A percentile compares a stretch with the other conserved stretches of the same genome.
Evolutionary conservation across 2,329 filamentous ascomycete species (phyloP).

Genomic region (Neonectria magnoliae): DNA sequence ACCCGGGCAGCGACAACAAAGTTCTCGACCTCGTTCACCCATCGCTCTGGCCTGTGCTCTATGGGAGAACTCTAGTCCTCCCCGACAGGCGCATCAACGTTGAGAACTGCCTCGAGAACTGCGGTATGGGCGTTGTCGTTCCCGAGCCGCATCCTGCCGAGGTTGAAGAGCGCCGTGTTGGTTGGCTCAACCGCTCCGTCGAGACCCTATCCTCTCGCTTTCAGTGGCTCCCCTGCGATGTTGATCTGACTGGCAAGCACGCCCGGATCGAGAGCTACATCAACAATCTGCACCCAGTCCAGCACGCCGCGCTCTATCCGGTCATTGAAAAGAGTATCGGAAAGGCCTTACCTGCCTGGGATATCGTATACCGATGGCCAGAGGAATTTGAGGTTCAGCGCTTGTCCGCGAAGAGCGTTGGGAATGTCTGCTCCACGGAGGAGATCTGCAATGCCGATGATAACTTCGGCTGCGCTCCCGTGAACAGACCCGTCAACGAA

Average conservation of each 20-base stretch:
- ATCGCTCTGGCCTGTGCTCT: slow-evolving; percentile 69
- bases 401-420: slow-evolving; percentile 27
- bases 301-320: slow-evolving; percentile 51
- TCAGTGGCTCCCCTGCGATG: slow-evolving; percentile 62
- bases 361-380: slow-evolving; percentile 49
- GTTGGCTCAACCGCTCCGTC: background rate
- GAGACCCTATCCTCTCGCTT: slow-evolving; percentile 37
- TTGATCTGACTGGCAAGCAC: slow-evolving; percentile 51
- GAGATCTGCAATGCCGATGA: slow-evolving; percentile 28
- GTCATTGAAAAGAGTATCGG: slow-evolving; percentile 55
- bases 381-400: slow-evolving; percentile 42
- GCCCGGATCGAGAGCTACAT: slow-evolving; percentile 60
- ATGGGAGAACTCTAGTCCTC: slow-evolving; percentile 55
- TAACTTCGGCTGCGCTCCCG: slow-evolving; percentile 25
- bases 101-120: slow-evolving; percentile 47
- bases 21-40: slow-evolving; percentile 73
- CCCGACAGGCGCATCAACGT: slow-evolving; percentile 48
- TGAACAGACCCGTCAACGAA: slow-evolving; percentile 38
- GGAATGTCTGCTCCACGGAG: slow-evolving; percentile 27
- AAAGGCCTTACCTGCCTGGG: slow-evolving; percentile 57
- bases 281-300: slow-evolving; percentile 61
- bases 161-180: slow-evolving; percentile 20
- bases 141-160: background rate
- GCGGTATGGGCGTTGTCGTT: slow-evolving; percentile 40
- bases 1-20: slow-evolving; percentile 64